Conservation (phyloP, 2,329 filamentous ascomycete species). For the Trichoderma lentiforme region DNA sequence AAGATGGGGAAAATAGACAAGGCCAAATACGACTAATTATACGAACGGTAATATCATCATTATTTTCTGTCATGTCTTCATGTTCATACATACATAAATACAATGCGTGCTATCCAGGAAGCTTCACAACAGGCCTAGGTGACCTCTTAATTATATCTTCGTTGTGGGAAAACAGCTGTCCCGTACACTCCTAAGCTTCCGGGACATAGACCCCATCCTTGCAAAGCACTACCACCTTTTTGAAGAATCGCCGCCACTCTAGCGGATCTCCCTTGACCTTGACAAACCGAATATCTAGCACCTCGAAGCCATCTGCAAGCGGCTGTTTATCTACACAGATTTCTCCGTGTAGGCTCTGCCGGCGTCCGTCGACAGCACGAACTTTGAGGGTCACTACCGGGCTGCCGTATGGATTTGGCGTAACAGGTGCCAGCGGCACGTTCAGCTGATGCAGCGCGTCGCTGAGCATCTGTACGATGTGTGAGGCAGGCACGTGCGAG, state of each 20-base stretch:
- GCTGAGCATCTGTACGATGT: slow-evolving; percentile 75
- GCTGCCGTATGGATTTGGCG: slow-evolving; percentile 49
- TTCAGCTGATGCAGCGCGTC: slow-evolving; percentile 83
- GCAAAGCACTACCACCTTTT: slow-evolving; percentile 85
- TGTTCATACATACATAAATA: slow-evolving; percentile 3
- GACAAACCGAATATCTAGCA: slow-evolving; percentile 84
- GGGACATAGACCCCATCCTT: slow-evolving; percentile 72
- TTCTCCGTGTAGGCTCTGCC: slow-evolving; percentile 71
- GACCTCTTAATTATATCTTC: not conserved
- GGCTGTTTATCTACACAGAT: slow-evolving; percentile 67
- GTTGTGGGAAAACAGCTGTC: slow-evolving; percentile 20
- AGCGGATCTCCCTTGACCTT: slow-evolving; percentile 95
- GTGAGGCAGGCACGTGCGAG: slow-evolving; percentile 69
- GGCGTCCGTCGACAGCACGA: slow-evolving; percentile 67
- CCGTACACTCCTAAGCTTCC: slow-evolving; percentile 35
- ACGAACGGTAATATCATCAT: not conserved
- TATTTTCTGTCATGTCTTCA: not conserved
- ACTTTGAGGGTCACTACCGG: slow-evolving; percentile 66
- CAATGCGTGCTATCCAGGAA: slow-evolving; percentile 5
- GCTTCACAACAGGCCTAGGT: not conserved
- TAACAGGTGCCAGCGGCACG: slow-evolving; percentile 62
- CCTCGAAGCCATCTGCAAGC: slow-evolving; percentile 54
- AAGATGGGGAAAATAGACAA: not conserved
- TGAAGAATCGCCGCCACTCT: slow-evolving; percentile 96
- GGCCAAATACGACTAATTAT: not conserved